Base-by-base conservation (phyloP, 495 filamentous ascomycete species). In the Pseudomonodictys pantanalensis region DNA sequence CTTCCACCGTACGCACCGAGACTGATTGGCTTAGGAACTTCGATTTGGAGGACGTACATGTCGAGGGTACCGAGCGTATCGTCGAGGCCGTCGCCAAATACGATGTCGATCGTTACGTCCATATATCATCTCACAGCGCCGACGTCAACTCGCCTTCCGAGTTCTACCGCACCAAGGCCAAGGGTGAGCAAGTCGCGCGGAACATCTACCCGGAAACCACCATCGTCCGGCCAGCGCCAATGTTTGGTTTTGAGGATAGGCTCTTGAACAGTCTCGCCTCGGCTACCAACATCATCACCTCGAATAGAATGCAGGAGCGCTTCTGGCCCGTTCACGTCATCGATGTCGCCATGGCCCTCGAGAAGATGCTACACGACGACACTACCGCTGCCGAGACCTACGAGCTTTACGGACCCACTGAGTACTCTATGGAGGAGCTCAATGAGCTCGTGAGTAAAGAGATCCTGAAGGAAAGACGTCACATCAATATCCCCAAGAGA, bases 201-300 rank as follows among this genome's bases (percentile, higher is more conserved):
- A 82, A 80, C 56, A 96, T 99, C 73, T 99, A 92, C 78, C 95
- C 93, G 11, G 93, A 99, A 75, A 96, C 93, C 18, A 99, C 95
- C 48, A 95, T 99, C 68, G 93, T 99, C 65, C 85, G 93, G 46
- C 93, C 93, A 35, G 87, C 92, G 9, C 93, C 93, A 12, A 82
- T 96, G 75, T 99, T 91, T 72, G 93, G 93, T 38, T 92, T 87
- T 72, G 93, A 99, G 72, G 93, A 99, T 74, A 84, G 85, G 61
- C 84, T 99, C 33, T 86, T 99, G 29, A 84, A 92, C 74, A 88
- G 80, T 69, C 84, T 97, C 45, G 93, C 92, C 45, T 78, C 85
- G 46, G 76, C 83, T 23, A 81, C 79, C 55, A 96, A 95, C 72
- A 57, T 95, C 43, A 82, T 97, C 71, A 96, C 89, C 20, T 79